These are phyloP conservation scores for Neurospora pannonica DNA, from an alignment of 495 filamentous ascomycete species.

Conservation along the genomic window DNA sequence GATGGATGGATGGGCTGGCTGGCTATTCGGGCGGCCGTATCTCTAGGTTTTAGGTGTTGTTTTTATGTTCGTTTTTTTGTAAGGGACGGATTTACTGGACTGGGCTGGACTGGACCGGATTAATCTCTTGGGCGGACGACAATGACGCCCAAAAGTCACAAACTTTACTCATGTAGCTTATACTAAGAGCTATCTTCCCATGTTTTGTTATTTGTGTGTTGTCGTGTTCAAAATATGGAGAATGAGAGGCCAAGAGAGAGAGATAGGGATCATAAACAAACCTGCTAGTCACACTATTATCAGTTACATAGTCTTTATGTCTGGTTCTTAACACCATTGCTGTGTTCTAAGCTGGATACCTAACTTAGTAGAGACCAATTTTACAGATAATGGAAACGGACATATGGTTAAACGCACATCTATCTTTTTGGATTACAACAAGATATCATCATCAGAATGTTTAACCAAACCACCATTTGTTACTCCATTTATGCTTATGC, in stretches of 20 bases:
- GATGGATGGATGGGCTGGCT: neutral
- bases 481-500: neutral
- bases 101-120: neutral
- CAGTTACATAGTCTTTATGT: neutral
- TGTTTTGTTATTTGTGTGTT: neutral
- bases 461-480: neutral
- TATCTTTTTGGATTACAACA: too few species aligned
- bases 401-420: too few species aligned
- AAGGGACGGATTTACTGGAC: neutral
- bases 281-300: neutral
- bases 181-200: neutral
- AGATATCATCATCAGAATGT: too few species aligned
- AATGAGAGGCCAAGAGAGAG: neutral
- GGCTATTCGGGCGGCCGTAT: neutral
- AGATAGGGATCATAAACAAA: neutral
- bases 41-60: neutral
- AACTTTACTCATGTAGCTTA: neutral
- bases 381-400: too few species aligned
- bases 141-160: neutral
- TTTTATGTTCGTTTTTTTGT: neutral
- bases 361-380: too few species aligned
- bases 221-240: neutral
- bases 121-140: neutral
- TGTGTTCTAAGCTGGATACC: neutral
- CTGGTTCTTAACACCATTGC: neutral